These are phyloP conservation scores for Dichotomocladium elegans DNA, from an alignment of 371 early-diverging fungal genomes.

Conservation along the genomic window DNA sequence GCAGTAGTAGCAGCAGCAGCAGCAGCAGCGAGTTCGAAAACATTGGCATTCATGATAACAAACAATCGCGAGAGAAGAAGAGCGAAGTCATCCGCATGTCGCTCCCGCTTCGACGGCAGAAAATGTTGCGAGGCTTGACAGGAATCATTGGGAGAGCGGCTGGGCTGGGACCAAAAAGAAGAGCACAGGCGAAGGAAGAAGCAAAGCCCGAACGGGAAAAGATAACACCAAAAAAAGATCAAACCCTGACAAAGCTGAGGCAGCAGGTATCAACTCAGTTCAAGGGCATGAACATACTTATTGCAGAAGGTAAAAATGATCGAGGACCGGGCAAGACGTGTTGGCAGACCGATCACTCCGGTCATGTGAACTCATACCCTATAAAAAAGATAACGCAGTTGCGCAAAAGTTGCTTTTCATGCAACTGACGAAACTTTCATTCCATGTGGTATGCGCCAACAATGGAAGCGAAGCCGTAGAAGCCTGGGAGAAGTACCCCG, in stretches of 20 bases:
- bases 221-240: no score
- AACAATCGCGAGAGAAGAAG: constrained; percentile 5
- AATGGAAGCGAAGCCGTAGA: constrained; percentile 41
- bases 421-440: constrained; percentile 34
- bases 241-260: no score
- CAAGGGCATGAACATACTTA: constrained; percentile 31
- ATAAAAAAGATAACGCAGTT: constrained; percentile 46
- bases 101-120: constrained; percentile 49
- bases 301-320: constrained; percentile 49
- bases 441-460: constrained; percentile 39
- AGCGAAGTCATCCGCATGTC: constrained; percentile 40
- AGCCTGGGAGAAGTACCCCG: constrained; percentile 25
- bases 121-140: no score
- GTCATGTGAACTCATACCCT: no score
- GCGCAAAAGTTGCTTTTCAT: constrained; percentile 38
- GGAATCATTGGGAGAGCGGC: no score
- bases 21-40: background rate
- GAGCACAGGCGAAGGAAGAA: no score
- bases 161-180: no score
- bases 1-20: background rate
- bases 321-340: no score
- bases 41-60: background rate
- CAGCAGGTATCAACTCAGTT: no score
- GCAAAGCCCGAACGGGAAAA: no score
- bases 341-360: background rate